Evolutionary conservation across 495 filamentous ascomycete genomes (phyloP), one percentile per base, ranked within the genome.

Genomic region (Hypoxylon perforatum): DNA sequence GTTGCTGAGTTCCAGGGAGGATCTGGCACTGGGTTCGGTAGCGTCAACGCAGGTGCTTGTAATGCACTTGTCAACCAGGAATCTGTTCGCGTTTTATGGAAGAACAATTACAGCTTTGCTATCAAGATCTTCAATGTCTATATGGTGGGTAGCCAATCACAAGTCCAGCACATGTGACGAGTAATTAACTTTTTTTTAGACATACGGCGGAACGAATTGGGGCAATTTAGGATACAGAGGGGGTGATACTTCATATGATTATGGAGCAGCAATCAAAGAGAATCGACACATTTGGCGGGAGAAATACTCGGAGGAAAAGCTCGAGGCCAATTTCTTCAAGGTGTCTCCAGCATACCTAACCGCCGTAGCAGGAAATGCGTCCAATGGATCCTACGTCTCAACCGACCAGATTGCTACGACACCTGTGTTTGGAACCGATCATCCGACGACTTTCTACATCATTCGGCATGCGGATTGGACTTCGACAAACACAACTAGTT

Each of bases 221-320:
- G 91, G 91, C 12, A 93, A 93, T 67, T 73, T 93, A 28, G 90
- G 91, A 0, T 83, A 90, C 65, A 83, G 88, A 11, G 87, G 86
- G 9, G 86, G 87, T 12, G 92, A 92, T 69, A 91, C 87, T 3
- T 89, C 85, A 3, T 92, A 93, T 64, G 88, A 92, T 62, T 92
- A 91, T 70, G 87, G 84, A 28, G 84, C 88, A 25, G 72, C 72
- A 1, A 90, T 94, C 33, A 80, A 82, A 4, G 91, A 94, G 71
- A 85, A 88, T 36, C 63, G 78, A 8, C 82, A 89, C 11, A 75
- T 93, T 17, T 77, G 77, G 33, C 81, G 91, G 23, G 89, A 92
- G 65, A 94, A 93, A 75, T 93, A 92, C 71, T 89, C 86, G 51
- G 89, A 94, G 63, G 77, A 90, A 33, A 95, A 93, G 63, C 83